A percentile compares a stretch with the other conserved stretches of the same genome.
Conservation (phyloP, 192 early-diverging fungal species). For the Podila epigama region DNA sequence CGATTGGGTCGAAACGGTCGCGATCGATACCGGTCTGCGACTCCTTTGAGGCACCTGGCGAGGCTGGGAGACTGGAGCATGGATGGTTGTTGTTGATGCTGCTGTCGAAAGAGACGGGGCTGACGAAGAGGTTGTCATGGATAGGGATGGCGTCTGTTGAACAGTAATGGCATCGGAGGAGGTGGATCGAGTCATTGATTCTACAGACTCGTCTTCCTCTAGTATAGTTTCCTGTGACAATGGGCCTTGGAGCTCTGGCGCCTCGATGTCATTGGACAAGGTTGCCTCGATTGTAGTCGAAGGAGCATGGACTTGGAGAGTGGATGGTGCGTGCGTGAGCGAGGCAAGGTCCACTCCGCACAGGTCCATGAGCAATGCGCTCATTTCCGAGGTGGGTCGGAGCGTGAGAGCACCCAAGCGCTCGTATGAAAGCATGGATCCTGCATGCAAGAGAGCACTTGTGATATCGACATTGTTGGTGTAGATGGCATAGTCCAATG, state of each 20-base stretch:
- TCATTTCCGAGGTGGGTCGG: constrained; percentile 19
- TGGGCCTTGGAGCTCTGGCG: neutral
- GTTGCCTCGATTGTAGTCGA: neutral
- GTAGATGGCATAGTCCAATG: constrained; percentile 44
- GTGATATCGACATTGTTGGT: constrained; percentile 42
- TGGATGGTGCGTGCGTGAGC: neutral
- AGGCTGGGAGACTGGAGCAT: neutral
- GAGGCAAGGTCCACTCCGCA: constrained; percentile 24
- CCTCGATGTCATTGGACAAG: neutral
- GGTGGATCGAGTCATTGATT: no score
- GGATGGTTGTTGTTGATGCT: neutral
- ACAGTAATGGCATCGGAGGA: no score
- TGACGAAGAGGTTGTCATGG: no score
- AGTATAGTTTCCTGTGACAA: constrained; percentile 13
- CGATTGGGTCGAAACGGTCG: constrained; percentile 31
- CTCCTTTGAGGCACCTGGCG: neutral
- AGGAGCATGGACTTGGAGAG: neutral
- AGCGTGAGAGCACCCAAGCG: constrained; percentile 19
- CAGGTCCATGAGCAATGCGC: constrained; percentile 9
- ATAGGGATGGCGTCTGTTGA: no score
- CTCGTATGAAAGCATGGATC: constrained; percentile 33
- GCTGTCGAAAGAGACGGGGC: neutral
- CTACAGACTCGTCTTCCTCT: neutral
- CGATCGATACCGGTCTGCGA: constrained; percentile 24
- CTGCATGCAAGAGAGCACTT: constrained; percentile 20